Evolutionary conservation across 352 stramenopile species (phyloP).

Genomic region (Plasmopara halstedii): DNA sequence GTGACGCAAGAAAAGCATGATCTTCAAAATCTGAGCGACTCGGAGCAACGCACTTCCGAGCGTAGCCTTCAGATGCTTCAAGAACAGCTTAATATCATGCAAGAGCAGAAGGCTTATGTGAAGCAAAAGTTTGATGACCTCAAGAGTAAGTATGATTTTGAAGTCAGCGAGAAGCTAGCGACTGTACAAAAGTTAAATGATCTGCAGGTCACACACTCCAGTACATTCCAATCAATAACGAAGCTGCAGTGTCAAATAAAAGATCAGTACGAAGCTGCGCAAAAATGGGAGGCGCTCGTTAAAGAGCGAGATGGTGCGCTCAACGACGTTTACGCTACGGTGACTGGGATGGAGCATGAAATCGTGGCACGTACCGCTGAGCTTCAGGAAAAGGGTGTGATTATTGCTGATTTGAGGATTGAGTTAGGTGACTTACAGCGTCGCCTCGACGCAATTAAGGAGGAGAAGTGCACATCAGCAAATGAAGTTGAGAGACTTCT

Average conservation of each 20-base stretch:
- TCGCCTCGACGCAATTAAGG: conserved; percentile 5
- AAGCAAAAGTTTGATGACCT: conserved; percentile 25
- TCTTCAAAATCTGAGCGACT: conserved; percentile 33
- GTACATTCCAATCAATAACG: conserved; percentile 7
- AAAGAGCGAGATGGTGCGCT: conserved; percentile 7
- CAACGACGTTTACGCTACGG: conserved; percentile 5
- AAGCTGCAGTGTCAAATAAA: conserved; percentile 11
- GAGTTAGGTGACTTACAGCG: conserved; percentile 5
- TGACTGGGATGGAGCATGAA: conserved; percentile 7
- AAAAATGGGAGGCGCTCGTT: conserved; percentile 2
- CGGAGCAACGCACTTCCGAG: conserved; percentile 25
- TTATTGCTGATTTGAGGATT: neutral
- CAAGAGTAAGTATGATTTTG: conserved; percentile 6
- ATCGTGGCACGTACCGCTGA: neutral
- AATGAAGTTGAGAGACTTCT: conserved; percentile 18
- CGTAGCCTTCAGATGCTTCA: conserved; percentile 24
- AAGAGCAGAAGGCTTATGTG: conserved; percentile 22
- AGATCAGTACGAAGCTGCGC: conserved; percentile 8
- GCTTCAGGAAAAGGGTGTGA: conserved; percentile 10
- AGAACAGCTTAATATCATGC: conserved; percentile 25
- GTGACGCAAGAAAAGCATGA: conserved; percentile 46
- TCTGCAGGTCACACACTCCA: conserved; percentile 8
- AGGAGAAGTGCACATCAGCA: conserved; percentile 11
- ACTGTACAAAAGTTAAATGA: conserved; percentile 5
- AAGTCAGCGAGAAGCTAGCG: conserved; percentile 11